Conservation (phyloP, 352 stramenopile species). For the Globisporangium spiculum region DNA sequence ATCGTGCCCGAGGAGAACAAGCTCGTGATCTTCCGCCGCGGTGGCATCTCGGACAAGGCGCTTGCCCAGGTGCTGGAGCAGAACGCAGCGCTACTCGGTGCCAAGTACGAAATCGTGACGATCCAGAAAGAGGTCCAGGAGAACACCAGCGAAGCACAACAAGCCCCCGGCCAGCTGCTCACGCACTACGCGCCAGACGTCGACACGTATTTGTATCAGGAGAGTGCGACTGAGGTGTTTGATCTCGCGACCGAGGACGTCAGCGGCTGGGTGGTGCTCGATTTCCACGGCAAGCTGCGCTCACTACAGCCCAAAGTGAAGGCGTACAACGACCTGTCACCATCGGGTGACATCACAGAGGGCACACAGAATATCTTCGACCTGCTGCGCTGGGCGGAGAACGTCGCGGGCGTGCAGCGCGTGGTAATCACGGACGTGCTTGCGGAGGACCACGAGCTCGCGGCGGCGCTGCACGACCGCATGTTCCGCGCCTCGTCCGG, state of each 20-base stretch:
- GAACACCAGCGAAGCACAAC: conserved; percentile 68
- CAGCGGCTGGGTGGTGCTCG: conserved; percentile 70
- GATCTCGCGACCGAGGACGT: conserved; percentile 33
- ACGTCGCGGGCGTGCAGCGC: conserved; percentile 59
- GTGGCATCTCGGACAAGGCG: conserved; percentile 75
- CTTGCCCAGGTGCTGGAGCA: conserved; percentile 57
- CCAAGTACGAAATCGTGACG: conserved; percentile 56
- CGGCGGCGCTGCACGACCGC: conserved; percentile 74
- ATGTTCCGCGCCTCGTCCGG: conserved; percentile 82
- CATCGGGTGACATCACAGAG: conserved; percentile 56
- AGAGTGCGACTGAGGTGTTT: conserved; percentile 33
- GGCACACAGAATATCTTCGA: conserved; percentile 83
- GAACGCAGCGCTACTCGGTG: conserved; percentile 35
- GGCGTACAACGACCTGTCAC: conserved; percentile 81
- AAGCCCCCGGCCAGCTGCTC: conserved; percentile 95
- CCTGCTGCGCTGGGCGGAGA: conserved; percentile 81
- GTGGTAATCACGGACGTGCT: conserved; percentile 67
- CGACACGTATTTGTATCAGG: conserved; percentile 82
- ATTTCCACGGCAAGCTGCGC: conserved; percentile 66
- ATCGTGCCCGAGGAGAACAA: conserved; percentile 78
- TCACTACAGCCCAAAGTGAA: conserved; percentile 44
- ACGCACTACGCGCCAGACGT: conserved; percentile 98
- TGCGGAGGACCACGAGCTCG: conserved; percentile 55
- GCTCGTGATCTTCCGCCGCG: conserved; percentile 86
- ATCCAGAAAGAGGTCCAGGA: conserved; percentile 65